A percentile compares a stretch with the other conserved stretches of the same genome.
phyloP scores from a whole-genome alignment of 2,329 filamentous ascomycete genomes.

The Diplocarpon mali region DNA sequence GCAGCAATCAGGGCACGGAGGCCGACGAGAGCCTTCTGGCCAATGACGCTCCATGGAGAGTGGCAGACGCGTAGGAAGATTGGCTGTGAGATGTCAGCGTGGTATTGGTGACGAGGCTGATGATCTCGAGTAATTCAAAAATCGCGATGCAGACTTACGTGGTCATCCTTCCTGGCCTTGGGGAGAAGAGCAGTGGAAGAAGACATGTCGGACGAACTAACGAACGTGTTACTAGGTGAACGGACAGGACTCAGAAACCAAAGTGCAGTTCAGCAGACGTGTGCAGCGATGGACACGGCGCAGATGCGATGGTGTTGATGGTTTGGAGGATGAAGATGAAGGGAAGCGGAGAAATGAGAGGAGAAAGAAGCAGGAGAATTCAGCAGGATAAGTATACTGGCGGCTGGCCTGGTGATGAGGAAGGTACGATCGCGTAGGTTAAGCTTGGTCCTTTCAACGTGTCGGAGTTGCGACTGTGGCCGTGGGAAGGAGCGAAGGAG shows the following conservation, averaged over 20 bases:
- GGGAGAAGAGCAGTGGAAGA: conserved; percentile 27
- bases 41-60: conserved; percentile 25
- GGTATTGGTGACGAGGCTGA: too few species aligned
- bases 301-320: conserved; percentile 4
- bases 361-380: conserved; percentile 1
- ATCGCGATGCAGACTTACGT: conserved; percentile 12
- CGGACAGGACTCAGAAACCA: background rate
- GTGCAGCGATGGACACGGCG: background rate
- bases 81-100: conserved; percentile 11
- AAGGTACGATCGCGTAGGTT: background rate
- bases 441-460: too few species aligned
- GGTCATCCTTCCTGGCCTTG: conserved; percentile 20
- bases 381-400: background rate
- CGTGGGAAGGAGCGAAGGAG: too few species aligned
- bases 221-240: conserved; percentile 1
- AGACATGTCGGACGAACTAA: conserved; percentile 19
- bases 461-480: too few species aligned
- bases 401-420: background rate
- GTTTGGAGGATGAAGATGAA: background rate
- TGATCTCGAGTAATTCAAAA: too few species aligned
- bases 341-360: conserved; percentile 1
- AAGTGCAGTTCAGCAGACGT: background rate
- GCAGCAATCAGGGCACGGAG: conserved; percentile 19
- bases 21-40: conserved; percentile 22
- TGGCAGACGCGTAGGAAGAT: conserved; percentile 29